Evolutionary conservation across 2,329 filamentous ascomycete species (phyloP).

Genomic region (Apiospora koreana): DNA sequence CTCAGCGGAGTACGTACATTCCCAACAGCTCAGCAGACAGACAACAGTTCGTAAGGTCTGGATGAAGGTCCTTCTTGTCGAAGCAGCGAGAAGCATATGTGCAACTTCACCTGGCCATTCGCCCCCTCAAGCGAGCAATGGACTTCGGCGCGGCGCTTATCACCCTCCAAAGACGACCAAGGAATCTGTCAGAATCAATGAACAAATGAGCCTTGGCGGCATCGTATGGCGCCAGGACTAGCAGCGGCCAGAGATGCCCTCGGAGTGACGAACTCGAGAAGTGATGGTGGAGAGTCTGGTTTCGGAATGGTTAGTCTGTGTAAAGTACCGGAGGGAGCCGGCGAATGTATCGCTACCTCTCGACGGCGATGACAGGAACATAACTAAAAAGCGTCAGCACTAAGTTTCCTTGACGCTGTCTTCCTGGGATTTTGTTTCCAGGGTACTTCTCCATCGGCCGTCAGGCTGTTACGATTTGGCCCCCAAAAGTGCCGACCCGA

Average conservation of each 20-base stretch:
- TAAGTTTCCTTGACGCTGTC: neutral
- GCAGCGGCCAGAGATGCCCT: neutral
- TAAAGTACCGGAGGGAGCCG: neutral
- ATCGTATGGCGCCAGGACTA: too few relatives aligned
- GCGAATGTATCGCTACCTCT: neutral
- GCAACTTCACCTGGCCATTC: neutral
- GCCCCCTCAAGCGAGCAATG: neutral
- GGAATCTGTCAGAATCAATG: too few relatives aligned
- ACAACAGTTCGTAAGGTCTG: too few relatives aligned
- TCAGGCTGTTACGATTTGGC: neutral
- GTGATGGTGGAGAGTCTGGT: neutral
- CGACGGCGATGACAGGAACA: neutral
- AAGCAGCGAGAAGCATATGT: neutral
- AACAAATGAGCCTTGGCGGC: neutral
- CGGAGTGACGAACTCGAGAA: neutral
- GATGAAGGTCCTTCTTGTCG: neutral
- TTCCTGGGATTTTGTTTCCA: neutral
- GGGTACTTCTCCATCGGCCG: neutral
- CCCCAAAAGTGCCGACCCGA: neutral
- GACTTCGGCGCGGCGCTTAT: neutral
- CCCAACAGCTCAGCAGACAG: neutral
- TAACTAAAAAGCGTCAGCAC: neutral
- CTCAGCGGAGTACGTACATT: neutral
- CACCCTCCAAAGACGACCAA: neutral
- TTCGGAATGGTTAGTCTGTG: neutral